phyloP scores from a whole-genome alignment of 2,329 filamentous ascomycete genomes.

The Clonostachys chloroleuca region DNA sequence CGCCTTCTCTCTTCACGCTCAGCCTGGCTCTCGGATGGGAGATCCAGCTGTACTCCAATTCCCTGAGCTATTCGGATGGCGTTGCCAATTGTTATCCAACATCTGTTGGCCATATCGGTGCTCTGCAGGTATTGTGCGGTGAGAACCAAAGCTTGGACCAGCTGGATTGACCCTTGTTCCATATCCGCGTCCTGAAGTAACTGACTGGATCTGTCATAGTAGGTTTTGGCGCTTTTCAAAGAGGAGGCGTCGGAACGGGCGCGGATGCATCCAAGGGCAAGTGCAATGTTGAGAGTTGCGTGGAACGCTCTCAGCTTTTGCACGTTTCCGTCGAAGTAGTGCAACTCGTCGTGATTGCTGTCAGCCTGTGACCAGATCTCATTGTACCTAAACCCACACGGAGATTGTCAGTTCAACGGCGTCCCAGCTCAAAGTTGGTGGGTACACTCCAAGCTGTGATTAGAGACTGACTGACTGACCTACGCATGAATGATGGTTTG shows the following conservation, averaged over 20 bases:
- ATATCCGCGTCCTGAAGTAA: constrained; percentile 23
- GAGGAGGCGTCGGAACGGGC: constrained; percentile 8
- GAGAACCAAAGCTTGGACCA: constrained; percentile 33
- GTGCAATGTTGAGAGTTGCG: neutral
- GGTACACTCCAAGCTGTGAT: constrained; percentile 3
- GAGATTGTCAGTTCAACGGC: neutral
- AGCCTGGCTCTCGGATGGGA: constrained; percentile 10
- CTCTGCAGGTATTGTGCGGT: constrained; percentile 31
- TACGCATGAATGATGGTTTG: constrained; percentile 28
- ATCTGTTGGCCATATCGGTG: constrained; percentile 30
- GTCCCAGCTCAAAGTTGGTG: neutral
- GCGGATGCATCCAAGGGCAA: neutral
- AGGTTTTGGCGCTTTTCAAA: constrained; percentile 7
- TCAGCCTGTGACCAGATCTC: constrained; percentile 23
- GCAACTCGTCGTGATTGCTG: constrained; percentile 32
- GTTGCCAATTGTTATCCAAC: constrained; percentile 35
- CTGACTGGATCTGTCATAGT: constrained; percentile 23
- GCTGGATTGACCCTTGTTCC: constrained; percentile 24
- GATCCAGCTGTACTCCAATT: constrained; percentile 29
- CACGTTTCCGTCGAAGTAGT: constrained; percentile 26
- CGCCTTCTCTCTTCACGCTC: constrained; percentile 27
- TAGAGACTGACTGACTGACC: constrained; percentile 31
- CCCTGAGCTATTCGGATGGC: constrained; percentile 33
- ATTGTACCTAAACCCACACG: neutral
- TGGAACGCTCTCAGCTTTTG: constrained; percentile 5